Conservation (phyloP, 257 asterid species). For the Petrea volubilis region DNA sequence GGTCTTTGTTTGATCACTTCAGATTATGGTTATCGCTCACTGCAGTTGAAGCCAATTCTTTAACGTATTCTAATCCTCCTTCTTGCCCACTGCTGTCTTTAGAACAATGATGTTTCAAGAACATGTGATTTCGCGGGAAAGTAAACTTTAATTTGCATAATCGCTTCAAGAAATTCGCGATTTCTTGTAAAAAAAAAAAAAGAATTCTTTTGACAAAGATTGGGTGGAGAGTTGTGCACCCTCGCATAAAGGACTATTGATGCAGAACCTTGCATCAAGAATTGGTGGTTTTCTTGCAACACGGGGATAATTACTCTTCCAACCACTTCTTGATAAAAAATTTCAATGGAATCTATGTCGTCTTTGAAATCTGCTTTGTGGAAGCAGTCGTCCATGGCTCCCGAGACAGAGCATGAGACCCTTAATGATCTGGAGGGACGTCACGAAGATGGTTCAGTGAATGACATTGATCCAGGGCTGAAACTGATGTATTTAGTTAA, state of each 20-base stretch:
- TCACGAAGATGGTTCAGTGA: slow-evolving; percentile 45
- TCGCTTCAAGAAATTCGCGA: background rate
- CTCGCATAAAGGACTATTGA: background rate
- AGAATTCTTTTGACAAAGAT: background rate
- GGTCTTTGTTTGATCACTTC: slow-evolving; percentile 7
- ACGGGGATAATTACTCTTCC: background rate
- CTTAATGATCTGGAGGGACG: slow-evolving; percentile 45
- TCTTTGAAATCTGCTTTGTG: slow-evolving; percentile 52
- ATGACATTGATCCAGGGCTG: slow-evolving; percentile 69
- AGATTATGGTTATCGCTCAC: background rate
- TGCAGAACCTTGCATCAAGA: slow-evolving; percentile 8
- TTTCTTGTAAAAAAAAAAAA: background rate
- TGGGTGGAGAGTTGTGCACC: background rate
- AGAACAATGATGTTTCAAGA: background rate
- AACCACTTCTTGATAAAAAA: background rate
- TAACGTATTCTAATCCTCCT: background rate
- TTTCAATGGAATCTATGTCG: slow-evolving; percentile 52
- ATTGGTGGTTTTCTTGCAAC: background rate
- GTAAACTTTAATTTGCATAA: background rate
- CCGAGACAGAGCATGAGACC: slow-evolving; percentile 46
- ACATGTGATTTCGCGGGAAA: background rate
- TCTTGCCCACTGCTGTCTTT: background rate
- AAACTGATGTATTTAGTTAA: slow-evolving; percentile 81
- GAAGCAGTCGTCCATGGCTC: slow-evolving; percentile 94
- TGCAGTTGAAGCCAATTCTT: background rate